Evolutionary conservation across 352 stramenopile species (phyloP), one percentile per base, ranked within the genome.

Genomic region (Phytophthora meadii): DNA sequence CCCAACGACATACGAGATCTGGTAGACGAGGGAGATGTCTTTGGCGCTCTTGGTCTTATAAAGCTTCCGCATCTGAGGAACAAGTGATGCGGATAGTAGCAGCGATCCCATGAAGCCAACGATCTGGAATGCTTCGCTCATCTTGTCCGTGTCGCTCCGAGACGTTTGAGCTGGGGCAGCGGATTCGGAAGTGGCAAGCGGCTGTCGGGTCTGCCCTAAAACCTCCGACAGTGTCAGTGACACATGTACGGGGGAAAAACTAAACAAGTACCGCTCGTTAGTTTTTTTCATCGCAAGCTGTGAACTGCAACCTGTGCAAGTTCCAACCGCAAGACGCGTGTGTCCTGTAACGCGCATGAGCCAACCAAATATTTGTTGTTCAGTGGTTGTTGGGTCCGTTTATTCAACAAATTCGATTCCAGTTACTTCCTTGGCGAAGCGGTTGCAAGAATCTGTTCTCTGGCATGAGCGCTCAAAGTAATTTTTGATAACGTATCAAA

Each of bases 21-120:
- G 68, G 63, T 84, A 84, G 37, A 63, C 64, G 30, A 78, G 64
- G 47, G 74, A 84, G 48, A 83, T 77, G 57, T 87, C 74, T 40
- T 70, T 74, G 30, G 79, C 79, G 63, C 74, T 85, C 63, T 87
- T 87, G 63, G 73, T 83, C 52, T 66, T 64, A 56, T 81, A 84
- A 30, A 85, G 51, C 54, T 84, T 87, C 63, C 61, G 41, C 46
- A 80, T 70, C 54, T 87, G 76, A 37, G 76, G 76, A 48, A 87
- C 62, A 30, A 87, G 65, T 17, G 70, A 74, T 22, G 58, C 65
- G 1, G 76, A 61, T 51, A 87, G 65, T 14, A 87, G 60, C 54
- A 84, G 55, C 1, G 76, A 85, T 30, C 78, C 78, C 24, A 82
- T 39, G 19, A 87, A 68, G 3, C 78, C 78, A 50, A 87, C 22